phyloP scores from a whole-genome alignment of 1,139 yeast genomes.

The Yamadazyma sp. region DNA sequence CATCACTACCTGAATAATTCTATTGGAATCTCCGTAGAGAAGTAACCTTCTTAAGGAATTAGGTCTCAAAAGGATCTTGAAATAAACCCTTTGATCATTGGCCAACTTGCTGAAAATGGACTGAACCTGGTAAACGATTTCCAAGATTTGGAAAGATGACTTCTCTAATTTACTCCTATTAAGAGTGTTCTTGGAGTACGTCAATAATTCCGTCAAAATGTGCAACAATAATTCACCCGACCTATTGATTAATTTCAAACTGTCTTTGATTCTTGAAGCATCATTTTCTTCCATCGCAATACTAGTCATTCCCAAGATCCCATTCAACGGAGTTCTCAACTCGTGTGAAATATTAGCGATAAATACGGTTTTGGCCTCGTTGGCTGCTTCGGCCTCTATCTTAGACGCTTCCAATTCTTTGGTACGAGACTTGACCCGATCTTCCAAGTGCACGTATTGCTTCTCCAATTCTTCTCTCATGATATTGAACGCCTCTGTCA shows the following conservation, averaged over 20 bases:
- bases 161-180: constrained; percentile 83
- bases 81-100: constrained; percentile 67
- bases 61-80: constrained; percentile 61
- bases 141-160: constrained; percentile 71
- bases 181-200: constrained; percentile 87
- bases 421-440: constrained; percentile 85
- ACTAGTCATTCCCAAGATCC: constrained; percentile 94
- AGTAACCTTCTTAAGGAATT: constrained; percentile 60
- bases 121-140: constrained; percentile 78
- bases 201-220: constrained; percentile 82
- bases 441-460: constrained; percentile 83
- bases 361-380: constrained; percentile 91
- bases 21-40: constrained; percentile 79
- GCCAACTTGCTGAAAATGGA: constrained; percentile 89
- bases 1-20: constrained; percentile 85
- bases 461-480: constrained; percentile 87
- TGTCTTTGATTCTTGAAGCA: constrained; percentile 59
- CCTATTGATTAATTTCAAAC: constrained; percentile 73
- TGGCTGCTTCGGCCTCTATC: constrained; percentile 88
- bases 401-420: constrained; percentile 86
- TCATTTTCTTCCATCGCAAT: constrained; percentile 87
- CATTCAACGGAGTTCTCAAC: constrained; percentile 90
- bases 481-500: constrained; percentile 84
- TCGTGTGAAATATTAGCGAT: constrained; percentile 97
- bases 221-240: constrained; percentile 86